Conservation (phyloP, 768 basidiomycete species). For the Pulveroboletus frians region DNA sequence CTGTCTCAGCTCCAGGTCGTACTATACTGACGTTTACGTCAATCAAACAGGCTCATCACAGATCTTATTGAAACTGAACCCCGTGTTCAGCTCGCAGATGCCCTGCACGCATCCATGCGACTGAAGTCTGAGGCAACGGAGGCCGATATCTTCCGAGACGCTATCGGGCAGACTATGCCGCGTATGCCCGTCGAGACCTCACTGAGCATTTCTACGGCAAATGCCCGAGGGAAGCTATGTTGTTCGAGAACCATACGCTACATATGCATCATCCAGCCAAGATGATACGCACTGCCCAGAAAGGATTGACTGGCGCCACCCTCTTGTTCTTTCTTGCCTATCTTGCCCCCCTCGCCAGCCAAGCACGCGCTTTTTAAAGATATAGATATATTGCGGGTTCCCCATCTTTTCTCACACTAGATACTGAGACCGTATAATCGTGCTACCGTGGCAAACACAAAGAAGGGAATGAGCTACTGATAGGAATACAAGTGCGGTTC, state of each 20-base stretch:
- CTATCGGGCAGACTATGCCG: not conserved
- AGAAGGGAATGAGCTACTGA: too few species aligned
- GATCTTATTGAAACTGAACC: too few species aligned
- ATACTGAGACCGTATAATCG: not conserved
- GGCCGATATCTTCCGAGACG: not conserved
- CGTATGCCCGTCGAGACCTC: not conserved
- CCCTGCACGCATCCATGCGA: not conserved
- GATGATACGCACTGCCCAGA: not conserved
- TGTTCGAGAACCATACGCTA: not conserved
- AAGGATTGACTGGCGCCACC: too few species aligned
- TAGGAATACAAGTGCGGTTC: not conserved
- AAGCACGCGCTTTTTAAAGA: not conserved
- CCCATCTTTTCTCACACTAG: too few species aligned
- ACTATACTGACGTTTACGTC: not conserved
- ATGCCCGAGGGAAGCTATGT: not conserved
- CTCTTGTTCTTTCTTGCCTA: too few species aligned
- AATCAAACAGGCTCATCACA: not conserved
- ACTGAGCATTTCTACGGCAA: not conserved
- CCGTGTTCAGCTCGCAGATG: too few species aligned
- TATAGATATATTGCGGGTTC: too few species aligned
- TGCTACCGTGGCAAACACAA: not conserved
- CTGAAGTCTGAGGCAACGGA: not conserved
- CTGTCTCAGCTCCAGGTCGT: not conserved
- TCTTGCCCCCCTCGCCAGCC: not conserved
- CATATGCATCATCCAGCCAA: not conserved